A percentile compares a stretch with the other conserved stretches of the same genome.
Evolutionary conservation across 2,329 filamentous ascomycete genomes (phyloP).

Genomic region (Endothia cerciana): DNA sequence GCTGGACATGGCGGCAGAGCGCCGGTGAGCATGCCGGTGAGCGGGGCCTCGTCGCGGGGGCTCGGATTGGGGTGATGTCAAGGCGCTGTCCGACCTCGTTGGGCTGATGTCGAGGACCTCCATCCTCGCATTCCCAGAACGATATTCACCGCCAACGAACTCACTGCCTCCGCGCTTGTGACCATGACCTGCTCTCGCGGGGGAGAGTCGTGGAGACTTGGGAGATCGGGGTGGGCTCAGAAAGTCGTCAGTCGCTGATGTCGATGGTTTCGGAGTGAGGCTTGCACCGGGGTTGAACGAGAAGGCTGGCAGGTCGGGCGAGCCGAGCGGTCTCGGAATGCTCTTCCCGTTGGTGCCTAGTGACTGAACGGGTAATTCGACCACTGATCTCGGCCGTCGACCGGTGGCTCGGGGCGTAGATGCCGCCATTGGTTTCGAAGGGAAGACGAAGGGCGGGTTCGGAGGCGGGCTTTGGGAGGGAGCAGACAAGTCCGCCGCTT

Average conservation of each 20-base stretch:
- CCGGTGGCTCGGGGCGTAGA: conserved; percentile 53
- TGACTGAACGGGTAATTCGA: conserved; percentile 47
- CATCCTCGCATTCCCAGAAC: conserved; percentile 57
- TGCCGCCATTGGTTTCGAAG: conserved; percentile 51
- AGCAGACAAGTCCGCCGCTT: conserved; percentile 40
- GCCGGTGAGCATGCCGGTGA: conserved; percentile 69
- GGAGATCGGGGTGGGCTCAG: conserved; percentile 62
- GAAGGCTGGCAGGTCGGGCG: conserved; percentile 56
- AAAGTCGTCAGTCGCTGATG: conserved; percentile 42
- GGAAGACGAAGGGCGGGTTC: conserved; percentile 70
- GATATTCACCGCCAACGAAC: conserved; percentile 76
- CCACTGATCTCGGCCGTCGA: conserved; percentile 57
- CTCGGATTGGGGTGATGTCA: conserved; percentile 54
- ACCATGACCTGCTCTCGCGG: conserved; percentile 66
- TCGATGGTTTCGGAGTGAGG: conserved; percentile 30
- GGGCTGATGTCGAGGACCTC: conserved; percentile 70
- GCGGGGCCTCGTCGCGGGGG: conserved; percentile 61
- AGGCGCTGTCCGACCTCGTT: conserved; percentile 65
- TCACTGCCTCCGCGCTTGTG: conserved; percentile 85
- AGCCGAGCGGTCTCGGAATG: conserved; percentile 35
- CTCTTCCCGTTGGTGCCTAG: conserved; percentile 37
- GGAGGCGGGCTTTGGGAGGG: conserved; percentile 51
- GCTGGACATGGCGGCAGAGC: conserved; percentile 81
- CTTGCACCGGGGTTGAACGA: conserved; percentile 39
- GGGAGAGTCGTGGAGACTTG: conserved; percentile 50